Percentiles rank a stretch among this genome's conserved stretches.
Conservation (phyloP, 768 basidiomycete species). For the Boletus rubroflammeus region DNA sequence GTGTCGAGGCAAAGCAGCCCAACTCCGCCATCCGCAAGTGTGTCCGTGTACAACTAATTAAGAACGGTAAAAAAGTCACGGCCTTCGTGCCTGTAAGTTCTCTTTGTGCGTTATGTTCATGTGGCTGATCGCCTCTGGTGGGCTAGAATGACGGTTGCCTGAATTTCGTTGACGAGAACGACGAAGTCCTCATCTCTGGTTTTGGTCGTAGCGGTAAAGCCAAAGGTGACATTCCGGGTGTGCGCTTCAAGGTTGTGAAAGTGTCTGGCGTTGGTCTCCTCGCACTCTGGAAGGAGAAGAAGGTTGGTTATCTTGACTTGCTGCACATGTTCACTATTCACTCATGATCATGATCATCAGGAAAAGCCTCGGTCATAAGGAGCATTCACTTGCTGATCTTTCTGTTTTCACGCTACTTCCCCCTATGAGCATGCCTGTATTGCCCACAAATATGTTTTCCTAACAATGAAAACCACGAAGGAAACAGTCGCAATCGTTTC, state of each 20-base stretch:
- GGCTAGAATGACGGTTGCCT: constrained; percentile 90
- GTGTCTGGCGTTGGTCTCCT: constrained; percentile 98
- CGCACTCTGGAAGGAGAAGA: constrained; percentile 99
- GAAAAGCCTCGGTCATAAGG: constrained; percentile 70
- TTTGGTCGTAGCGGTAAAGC: constrained; percentile 99
- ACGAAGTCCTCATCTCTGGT: constrained; percentile 98
- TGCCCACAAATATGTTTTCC: constrained; percentile 13
- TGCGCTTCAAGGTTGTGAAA: constrained; percentile 99
- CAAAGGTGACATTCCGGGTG: constrained; percentile 99
- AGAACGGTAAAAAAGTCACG: constrained; percentile 99
- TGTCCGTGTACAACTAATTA: constrained; percentile 99
- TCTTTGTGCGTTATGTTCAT: background rate
- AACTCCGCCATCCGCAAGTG: constrained; percentile 99
- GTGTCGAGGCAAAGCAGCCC: constrained; percentile 99
- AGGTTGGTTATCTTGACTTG: constrained; percentile 49
- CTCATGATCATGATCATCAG: constrained; percentile 31
- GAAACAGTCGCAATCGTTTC: background rate
- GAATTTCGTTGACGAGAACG: constrained; percentile 99
- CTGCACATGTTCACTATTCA: background rate
- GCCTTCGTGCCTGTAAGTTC: constrained; percentile 94
- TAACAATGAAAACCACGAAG: constrained; percentile 16
- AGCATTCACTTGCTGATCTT: background rate
- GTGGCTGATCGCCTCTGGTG: constrained; percentile 6
- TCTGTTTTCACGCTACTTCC: constrained; percentile 6
- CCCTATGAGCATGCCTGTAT: constrained; percentile 31